phyloP scores from a whole-genome alignment of 108 stramenopile species.

The Skeletonema grethae region DNA sequence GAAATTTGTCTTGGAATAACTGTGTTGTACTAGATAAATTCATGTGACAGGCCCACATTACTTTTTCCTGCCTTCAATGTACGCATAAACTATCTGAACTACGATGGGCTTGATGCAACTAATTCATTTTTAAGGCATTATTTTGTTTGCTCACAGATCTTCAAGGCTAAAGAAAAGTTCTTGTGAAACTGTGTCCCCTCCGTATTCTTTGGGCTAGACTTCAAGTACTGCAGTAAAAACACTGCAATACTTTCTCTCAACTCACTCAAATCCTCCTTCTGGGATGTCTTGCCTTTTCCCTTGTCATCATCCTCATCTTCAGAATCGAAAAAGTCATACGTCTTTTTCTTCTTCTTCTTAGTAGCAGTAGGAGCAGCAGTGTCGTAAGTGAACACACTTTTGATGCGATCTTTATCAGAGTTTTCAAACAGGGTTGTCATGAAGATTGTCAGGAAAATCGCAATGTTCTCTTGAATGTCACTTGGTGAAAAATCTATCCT shows the following conservation, averaged over 20 bases:
- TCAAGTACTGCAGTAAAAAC: conserved; percentile 81
- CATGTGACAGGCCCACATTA: too few species aligned
- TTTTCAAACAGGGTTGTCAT: conserved; percentile 75
- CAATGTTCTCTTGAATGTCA: conserved; percentile 65
- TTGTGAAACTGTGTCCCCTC: conserved; percentile 69
- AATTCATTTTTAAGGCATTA: neutral
- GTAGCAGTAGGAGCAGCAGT: conserved; percentile 8
- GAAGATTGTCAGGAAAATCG: conserved; percentile 79
- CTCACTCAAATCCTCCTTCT: conserved; percentile 51
- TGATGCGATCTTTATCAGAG: conserved; percentile 48
- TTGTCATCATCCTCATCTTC: conserved; percentile 38
- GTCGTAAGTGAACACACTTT: conserved; percentile 53
- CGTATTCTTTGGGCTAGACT: conserved; percentile 83
- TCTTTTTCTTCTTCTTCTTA: conserved; percentile 14
- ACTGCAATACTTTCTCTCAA: conserved; percentile 70
- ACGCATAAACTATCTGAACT: too few species aligned
- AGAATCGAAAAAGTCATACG: conserved; percentile 20
- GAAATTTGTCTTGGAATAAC: too few species aligned
- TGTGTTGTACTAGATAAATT: too few species aligned
- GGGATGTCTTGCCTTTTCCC: conserved; percentile 23
- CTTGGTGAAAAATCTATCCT: conserved; percentile 78
- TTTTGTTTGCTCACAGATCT: conserved; percentile 41
- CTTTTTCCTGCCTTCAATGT: too few species aligned
- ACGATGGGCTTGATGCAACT: too few species aligned
- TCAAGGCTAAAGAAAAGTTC: conserved; percentile 78